Base-by-base conservation (phyloP, 2,329 filamentous ascomycete species). In the Arthrinium phaeospermum region DNA sequence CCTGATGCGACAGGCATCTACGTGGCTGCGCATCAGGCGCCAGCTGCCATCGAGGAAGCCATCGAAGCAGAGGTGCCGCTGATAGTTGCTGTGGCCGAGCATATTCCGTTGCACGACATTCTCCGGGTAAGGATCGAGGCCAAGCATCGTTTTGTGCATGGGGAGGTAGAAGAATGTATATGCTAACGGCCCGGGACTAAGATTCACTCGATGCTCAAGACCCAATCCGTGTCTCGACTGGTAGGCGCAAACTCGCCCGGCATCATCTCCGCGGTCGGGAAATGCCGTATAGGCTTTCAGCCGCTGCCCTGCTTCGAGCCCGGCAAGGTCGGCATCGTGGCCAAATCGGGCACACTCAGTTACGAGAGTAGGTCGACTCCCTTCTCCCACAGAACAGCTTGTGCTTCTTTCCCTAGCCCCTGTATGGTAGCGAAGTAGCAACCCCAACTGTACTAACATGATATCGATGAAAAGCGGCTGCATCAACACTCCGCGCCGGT, bases 1-100 rank as follows among this genome's bases (percentile, higher is more conserved):
- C 93, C 93, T 2, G 91, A 95, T 82, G 93, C 93, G 5, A 94
- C 93, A 0, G 93, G 91, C 5, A 93, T 96, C 71, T 95, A 94
- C 76, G 93, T 95, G 2, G 91, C 93, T 1, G 93, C 93, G n/a
- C 89, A 91, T 73, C 90, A 93, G 75, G 93, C 93, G 1, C 87
- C 91, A 0, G 85, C 86, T 37, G 93, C 93, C 0, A 95, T 96
- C 76, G 91, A 94, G 80, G 93, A 95, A 80, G 93, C 93, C 1
- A 93, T 95, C 70, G 92, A 92, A 80, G 92, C 92, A 1, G 91
- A 94, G 78, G 91, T 94, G 0, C 91, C 92, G 1, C 85, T 94
- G n/a, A 91, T 94, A 69, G 91, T 94, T 30, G 91, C 91, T 24
- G 92, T 94, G 24, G 92, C 92, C 14, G 92, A 94, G 78, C 92